Percentiles rank a stretch among this genome's conserved stretches.
Conservation (phyloP, 108 stramenopile species). For the Skeletonema costatum region DNA sequence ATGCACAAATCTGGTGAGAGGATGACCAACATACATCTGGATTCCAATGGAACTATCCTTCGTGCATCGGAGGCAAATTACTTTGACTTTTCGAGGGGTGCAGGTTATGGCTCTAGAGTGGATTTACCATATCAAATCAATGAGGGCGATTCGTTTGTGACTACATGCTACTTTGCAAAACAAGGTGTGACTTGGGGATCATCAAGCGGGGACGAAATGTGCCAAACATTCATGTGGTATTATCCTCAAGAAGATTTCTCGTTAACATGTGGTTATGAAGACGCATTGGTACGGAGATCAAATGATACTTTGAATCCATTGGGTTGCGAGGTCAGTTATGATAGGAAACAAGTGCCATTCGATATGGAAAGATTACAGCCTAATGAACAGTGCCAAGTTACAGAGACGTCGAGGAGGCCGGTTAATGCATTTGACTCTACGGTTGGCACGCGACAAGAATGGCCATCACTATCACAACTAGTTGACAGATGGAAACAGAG, state of each 20-base stretch:
- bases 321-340: not conserved
- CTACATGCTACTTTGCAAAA: not conserved
- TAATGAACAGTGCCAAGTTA: not conserved
- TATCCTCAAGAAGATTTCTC: not conserved
- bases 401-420: not conserved
- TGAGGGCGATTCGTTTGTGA: not conserved
- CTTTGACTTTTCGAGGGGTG: conserved; percentile 1
- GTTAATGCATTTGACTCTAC: not conserved
- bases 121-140: not conserved
- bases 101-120: not conserved
- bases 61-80: conserved; percentile 6
- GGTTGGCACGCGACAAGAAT: not conserved
- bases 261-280: not conserved
- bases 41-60: not conserved
- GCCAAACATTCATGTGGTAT: conserved; percentile 3
- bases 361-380: not conserved
- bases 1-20: conserved; percentile 1
- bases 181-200: not conserved
- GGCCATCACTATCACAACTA: not conserved
- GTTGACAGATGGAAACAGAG: not conserved
- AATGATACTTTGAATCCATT: not conserved
- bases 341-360: not conserved
- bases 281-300: not conserved
- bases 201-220: not conserved
- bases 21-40: conserved; percentile 1